Base-by-base conservation (phyloP, 2,329 filamentous ascomycete species). In the Lachnellula suecica region DNA sequence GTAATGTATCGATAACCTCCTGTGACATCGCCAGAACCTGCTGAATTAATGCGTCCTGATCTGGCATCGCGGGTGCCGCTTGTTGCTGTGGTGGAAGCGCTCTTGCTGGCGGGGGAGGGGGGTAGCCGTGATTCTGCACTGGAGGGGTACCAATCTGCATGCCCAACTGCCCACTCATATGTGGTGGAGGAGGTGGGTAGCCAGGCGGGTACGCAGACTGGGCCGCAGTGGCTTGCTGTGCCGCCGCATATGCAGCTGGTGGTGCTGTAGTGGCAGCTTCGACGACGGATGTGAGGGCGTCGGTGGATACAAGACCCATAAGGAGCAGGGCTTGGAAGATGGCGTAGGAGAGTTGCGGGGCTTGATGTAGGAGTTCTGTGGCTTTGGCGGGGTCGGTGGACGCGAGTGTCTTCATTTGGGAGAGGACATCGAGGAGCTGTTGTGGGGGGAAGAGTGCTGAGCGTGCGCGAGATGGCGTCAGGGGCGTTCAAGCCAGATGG, bases 271-370 rank as follows among this genome's bases (percentile, higher is more conserved):
- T 53, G 7, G 65, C 62, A 10, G 54, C 72, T 65, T 95, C 89
- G 48, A 97, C 80, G 25, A 97, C 89, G 4, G 88, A 86, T 57
- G 87, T 82, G 49, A 97, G 85, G 3, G 91, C 85, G 63, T 86
- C 85, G 13, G 90, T 88, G 52, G 94, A 93, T 51, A 97, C 91
- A 9, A 97, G 84, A 42, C 91, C 91, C 83, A 97, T 94, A 34
- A 97, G 83, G 2, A 97, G 82, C 9, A 97, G 81, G 22, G 92
- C 89, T 72, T 97, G 93, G 74, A 97, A 97, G 60, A 97, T 88
- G 52, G 94, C 94, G 65, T 96, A 97, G 4, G 90, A 85, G 41
- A 99, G 84, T 72, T 99, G 94, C 0, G 94, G 94, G 1, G 92
- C 91, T 73, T 93, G 88, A 57, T 87, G 81, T 38, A 99, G 82